A percentile compares a stretch with the other conserved stretches of the same genome.
Evolutionary conservation across 768 basidiomycete species (phyloP).

Genomic region (Tricholoma bakamatsutake): DNA sequence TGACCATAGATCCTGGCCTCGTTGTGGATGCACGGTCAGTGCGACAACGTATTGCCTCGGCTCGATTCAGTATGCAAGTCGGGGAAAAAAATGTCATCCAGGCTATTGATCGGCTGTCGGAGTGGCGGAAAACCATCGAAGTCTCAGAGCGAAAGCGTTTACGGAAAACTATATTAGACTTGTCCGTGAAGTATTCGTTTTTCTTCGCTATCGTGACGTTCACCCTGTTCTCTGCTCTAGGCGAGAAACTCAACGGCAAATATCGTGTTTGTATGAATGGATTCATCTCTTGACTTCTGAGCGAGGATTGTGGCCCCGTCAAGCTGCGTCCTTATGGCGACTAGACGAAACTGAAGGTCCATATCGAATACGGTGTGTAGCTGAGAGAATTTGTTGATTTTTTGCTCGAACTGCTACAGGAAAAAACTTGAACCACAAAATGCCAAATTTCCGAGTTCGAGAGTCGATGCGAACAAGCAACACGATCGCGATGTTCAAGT

Average conservation of each 20-base stretch:
- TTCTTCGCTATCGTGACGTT: not conserved
- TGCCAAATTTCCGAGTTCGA: slow-evolving; percentile 40
- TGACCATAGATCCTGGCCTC: slow-evolving; percentile 47
- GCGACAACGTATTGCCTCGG: slow-evolving; percentile 47
- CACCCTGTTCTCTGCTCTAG: slow-evolving; percentile 31
- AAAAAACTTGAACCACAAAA: slow-evolving; percentile 70
- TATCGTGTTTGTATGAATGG: slow-evolving; percentile 56
- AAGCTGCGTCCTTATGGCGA: slow-evolving; percentile 54
- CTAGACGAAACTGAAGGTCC: slow-evolving; percentile 93
- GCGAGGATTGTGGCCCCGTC: slow-evolving; percentile 75
- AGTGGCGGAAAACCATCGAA: slow-evolving; percentile 70
- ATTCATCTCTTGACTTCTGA: slow-evolving; percentile 60
- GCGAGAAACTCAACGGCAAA: slow-evolving; percentile 70
- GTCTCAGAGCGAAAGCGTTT: slow-evolving; percentile 66
- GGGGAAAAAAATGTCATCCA: slow-evolving; percentile 61
- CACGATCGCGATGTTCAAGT: slow-evolving; percentile 44
- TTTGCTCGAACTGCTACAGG: slow-evolving; percentile 31
- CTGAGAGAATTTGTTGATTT: not conserved
- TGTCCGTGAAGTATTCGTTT: slow-evolving; percentile 37
- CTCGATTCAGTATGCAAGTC: slow-evolving; percentile 55
- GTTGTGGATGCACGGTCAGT: slow-evolving; percentile 48
- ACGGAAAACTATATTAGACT: slow-evolving; percentile 65
- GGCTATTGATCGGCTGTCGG: slow-evolving; percentile 53
- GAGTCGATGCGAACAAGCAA: slow-evolving; percentile 39
- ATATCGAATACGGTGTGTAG: slow-evolving; percentile 67